Evolutionary conservation across 495 filamentous ascomycete genomes (phyloP).

Genomic region (Podospora appendiculata): DNA sequence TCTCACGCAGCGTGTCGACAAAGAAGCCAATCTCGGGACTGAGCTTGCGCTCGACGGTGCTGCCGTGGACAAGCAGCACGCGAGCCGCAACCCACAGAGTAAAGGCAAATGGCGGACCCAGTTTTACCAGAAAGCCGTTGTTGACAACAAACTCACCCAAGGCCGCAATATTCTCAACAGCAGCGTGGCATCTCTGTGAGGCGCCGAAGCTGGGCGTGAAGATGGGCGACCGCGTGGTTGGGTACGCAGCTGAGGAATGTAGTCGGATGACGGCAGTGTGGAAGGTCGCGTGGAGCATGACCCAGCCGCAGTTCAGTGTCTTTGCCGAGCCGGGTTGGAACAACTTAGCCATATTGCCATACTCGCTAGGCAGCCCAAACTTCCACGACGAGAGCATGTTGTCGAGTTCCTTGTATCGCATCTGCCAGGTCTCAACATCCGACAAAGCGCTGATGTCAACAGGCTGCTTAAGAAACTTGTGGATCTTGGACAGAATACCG

Average conservation of each 20-base stretch:
- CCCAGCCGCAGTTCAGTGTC: constrained; percentile 69
- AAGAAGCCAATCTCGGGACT: constrained; percentile 70
- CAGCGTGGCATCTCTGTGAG: constrained; percentile 68
- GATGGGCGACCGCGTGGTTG: constrained; percentile 74
- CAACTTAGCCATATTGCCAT: constrained; percentile 68
- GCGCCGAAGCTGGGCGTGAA: constrained; percentile 82
- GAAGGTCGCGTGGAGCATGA: constrained; percentile 78
- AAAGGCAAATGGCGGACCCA: constrained; percentile 84
- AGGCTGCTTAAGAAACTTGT: constrained; percentile 76
- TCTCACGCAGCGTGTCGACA: constrained; percentile 68
- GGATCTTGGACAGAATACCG: constrained; percentile 76
- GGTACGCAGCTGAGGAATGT: constrained; percentile 89
- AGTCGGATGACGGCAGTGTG: constrained; percentile 75
- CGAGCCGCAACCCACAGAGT: constrained; percentile 89
- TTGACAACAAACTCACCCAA: constrained; percentile 66
- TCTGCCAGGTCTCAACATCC: constrained; percentile 84
- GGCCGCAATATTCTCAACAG: constrained; percentile 75
- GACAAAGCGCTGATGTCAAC: constrained; percentile 78
- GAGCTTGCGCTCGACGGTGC: constrained; percentile 74
- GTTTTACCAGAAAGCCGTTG: constrained; percentile 64
- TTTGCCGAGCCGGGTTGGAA: constrained; percentile 59
- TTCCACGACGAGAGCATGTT: constrained; percentile 73
- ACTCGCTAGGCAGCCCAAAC: constrained; percentile 71
- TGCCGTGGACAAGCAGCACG: constrained; percentile 76
- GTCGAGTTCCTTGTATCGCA: constrained; percentile 76